Percentiles rank a stretch among this genome's conserved stretches.
phyloP scores from a whole-genome alignment of 768 basidiomycete genomes.

The Boletales sp. region DNA sequence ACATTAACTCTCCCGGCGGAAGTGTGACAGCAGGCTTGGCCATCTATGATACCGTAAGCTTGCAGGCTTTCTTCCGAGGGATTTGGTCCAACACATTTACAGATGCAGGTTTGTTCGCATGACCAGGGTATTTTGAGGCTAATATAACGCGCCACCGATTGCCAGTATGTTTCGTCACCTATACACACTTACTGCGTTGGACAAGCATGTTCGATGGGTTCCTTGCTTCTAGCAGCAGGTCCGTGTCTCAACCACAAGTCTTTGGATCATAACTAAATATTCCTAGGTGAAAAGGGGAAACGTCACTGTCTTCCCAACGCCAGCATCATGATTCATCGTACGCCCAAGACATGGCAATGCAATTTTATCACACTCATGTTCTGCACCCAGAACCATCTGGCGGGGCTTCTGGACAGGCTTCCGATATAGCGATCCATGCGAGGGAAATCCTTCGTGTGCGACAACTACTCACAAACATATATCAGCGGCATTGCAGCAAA shows the following conservation, averaged over 20 bases:
- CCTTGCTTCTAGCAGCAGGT: constrained; percentile 84
- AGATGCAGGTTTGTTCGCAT: constrained; percentile 65
- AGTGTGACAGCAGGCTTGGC: constrained; percentile 94
- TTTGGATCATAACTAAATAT: constrained; percentile 13
- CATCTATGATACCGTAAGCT: constrained; percentile 91
- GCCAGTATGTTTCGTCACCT: constrained; percentile 85
- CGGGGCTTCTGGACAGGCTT: constrained; percentile 92
- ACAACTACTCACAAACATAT: constrained; percentile 79
- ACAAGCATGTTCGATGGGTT: constrained; percentile 95
- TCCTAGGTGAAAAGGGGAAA: constrained; percentile 75
- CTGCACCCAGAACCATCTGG: constrained; percentile 81
- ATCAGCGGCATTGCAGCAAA: constrained; percentile 79
- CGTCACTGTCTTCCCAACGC: constrained; percentile 90
- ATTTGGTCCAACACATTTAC: constrained; percentile 19
- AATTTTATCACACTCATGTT: constrained; percentile 7
- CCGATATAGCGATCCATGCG: constrained; percentile 96
- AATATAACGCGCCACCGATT: constrained; percentile 22
- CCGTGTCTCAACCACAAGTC: constrained; percentile 12
- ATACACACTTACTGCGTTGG: constrained; percentile 97
- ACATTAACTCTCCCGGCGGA: constrained; percentile 96
- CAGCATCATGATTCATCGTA: constrained; percentile 98
- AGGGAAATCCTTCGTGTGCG: constrained; percentile 92
- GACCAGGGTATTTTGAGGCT: not conserved
- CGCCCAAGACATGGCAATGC: constrained; percentile 20
- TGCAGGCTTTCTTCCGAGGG: constrained; percentile 1